Conservation (phyloP, 139 green algal genomes). For the Chlorella sp. region DNA sequence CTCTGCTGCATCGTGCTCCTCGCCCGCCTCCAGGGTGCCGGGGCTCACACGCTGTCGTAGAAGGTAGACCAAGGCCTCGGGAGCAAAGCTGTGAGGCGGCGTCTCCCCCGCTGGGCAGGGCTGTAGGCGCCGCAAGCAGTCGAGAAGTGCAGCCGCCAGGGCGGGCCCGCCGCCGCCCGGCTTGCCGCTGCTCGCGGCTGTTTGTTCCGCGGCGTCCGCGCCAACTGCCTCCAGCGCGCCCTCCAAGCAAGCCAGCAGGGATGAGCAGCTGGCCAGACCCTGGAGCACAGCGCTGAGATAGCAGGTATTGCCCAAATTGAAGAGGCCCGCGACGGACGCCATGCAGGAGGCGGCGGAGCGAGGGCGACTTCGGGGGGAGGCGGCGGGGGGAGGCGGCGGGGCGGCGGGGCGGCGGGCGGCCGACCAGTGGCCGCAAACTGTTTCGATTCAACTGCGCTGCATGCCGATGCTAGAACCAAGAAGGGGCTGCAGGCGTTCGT, state of each 20-base stretch:
- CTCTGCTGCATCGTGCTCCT: conserved; percentile 40
- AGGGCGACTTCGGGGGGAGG: too few species aligned
- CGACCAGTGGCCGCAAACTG: too few species aligned
- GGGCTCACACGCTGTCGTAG: background rate
- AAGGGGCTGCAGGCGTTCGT: too few species aligned
- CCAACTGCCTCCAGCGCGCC: background rate
- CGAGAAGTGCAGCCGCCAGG: background rate
- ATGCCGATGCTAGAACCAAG: too few species aligned
- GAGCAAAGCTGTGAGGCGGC: background rate
- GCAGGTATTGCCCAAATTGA: conserved; percentile 38
- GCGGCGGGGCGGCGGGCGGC: too few species aligned
- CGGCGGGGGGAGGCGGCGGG: too few species aligned
- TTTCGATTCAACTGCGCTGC: too few species aligned
- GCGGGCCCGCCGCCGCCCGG: too few species aligned
- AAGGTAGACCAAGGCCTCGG: background rate
- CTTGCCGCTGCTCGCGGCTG: too few species aligned
- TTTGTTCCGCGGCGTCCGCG: background rate
- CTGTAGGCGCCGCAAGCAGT: conserved; percentile 1
- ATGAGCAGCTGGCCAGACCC: conserved; percentile 25
- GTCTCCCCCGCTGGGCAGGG: background rate
- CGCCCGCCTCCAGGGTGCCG: background rate
- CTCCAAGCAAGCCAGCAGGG: background rate
- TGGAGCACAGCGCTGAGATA: conserved; percentile 22
- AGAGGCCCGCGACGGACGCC: conserved; percentile 12
- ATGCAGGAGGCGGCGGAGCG: too few species aligned